Evolutionary conservation across 2,329 filamentous ascomycete genomes (phyloP).

Genomic region (Hypoxylon sp.): DNA sequence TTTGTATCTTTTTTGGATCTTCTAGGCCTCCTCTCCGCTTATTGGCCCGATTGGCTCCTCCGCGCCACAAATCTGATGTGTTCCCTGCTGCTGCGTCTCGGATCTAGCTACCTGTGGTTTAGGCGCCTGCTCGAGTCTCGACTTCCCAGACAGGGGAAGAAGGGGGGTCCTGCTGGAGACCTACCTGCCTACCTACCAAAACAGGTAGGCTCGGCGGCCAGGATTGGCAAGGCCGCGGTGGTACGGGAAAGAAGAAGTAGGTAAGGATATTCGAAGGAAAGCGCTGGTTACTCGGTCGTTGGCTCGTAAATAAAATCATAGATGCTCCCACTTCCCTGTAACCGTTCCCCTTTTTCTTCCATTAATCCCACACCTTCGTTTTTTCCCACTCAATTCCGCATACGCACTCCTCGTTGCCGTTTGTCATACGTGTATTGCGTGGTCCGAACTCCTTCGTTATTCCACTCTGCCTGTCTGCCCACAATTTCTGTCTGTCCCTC

Average conservation of each 20-base stretch:
- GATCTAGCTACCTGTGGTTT: constrained; percentile 27
- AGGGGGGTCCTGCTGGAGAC: too few relatives aligned
- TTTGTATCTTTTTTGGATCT: background rate
- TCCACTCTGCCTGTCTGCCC: too few relatives aligned
- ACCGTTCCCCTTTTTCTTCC: constrained; percentile 17
- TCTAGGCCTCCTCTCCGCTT: background rate
- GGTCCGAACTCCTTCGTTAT: constrained; percentile 29
- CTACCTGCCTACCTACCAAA: constrained; percentile 27
- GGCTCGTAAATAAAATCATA: constrained; percentile 37
- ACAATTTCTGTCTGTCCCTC: constrained; percentile 35
- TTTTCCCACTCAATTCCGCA: constrained; percentile 23
- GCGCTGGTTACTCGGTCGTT: constrained; percentile 32
- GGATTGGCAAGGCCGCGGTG: constrained; percentile 4
- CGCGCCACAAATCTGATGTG: constrained; percentile 36
- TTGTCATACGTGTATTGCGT: constrained; percentile 28
- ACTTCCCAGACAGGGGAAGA: constrained; percentile 28
- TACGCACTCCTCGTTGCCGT: constrained; percentile 20
- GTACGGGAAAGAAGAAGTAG: constrained; percentile 13
- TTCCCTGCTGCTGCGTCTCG: constrained; percentile 30
- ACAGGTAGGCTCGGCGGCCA: constrained; percentile 20
- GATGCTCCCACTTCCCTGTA: constrained; percentile 32
- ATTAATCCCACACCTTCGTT: constrained; percentile 38
- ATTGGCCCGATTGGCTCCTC: constrained; percentile 26
- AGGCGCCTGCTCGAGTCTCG: constrained; percentile 26
- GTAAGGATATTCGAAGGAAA: constrained; percentile 31